Evolutionary conservation across 2,329 filamentous ascomycete genomes (phyloP).

Genomic region (Nothophoma quercina): DNA sequence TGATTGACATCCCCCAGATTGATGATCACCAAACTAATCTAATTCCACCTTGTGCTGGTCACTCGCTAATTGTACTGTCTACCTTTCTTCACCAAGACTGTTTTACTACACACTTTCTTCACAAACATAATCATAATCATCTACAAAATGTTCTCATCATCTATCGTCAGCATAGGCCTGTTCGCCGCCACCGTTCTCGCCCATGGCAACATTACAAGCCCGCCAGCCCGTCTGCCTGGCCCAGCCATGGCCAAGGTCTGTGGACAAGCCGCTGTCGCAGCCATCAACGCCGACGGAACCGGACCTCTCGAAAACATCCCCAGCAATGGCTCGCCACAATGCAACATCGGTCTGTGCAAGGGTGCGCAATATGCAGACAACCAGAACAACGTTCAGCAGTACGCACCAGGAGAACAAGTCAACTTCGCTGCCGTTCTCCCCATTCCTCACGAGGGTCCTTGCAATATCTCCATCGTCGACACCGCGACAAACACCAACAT

Average conservation of each 20-base stretch:
- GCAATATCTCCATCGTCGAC: slow-evolving; percentile 68
- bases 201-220: slow-evolving; percentile 62
- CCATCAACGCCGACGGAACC: slow-evolving; percentile 57
- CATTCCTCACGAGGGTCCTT: slow-evolving; percentile 62
- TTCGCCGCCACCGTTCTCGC: slow-evolving; percentile 36
- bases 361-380: slow-evolving; percentile 67
- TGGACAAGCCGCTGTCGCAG: slow-evolving; percentile 60
- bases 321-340: slow-evolving; percentile 57
- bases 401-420: slow-evolving; percentile 55
- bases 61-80: slow-evolving; percentile 9
- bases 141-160: slow-evolving; percentile 4
- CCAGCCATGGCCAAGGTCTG: slow-evolving; percentile 59
- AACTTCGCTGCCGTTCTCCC: slow-evolving; percentile 56
- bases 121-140: slow-evolving; percentile 3
- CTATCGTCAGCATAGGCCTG: slow-evolving; percentile 10
- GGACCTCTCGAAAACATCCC: slow-evolving; percentile 53
- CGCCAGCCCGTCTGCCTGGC: slow-evolving; percentile 60
- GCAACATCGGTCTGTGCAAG: slow-evolving; percentile 64
- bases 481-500: slow-evolving; percentile 62
- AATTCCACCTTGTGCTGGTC: slow-evolving; percentile 19
- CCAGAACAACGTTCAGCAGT: slow-evolving; percentile 58
- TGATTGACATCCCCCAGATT: background rate
- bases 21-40: slow-evolving; percentile 6
- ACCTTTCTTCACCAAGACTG: background rate
- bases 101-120: background rate